Base-by-base conservation (phyloP, 2,329 filamentous ascomycete genomes). In the Ascochyta pisi region DNA sequence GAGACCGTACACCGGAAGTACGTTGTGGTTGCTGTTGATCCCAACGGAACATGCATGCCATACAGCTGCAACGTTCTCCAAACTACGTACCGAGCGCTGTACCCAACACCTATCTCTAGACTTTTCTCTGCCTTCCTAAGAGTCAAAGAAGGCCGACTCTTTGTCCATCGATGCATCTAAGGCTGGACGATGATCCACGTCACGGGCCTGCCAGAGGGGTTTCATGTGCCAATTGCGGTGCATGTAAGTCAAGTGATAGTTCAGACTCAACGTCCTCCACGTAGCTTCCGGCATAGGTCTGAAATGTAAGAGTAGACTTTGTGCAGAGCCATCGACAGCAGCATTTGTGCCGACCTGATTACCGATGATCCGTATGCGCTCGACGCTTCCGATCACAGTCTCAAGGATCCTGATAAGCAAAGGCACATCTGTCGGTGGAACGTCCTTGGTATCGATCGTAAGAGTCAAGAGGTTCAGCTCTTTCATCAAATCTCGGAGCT, bases 401-500 rank as follows among this genome's bases (percentile, higher is more conserved):
- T 42, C 48, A 13, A 74, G 31, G 6, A 68, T 61, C 19, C 61
- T 65, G 15, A 65, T 47, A 8, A 72, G 58, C 57, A 74, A 62
- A 2, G 63, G 58, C 6, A 74, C 22, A 38, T 72, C 64, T 0
- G 35, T 23, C 5, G 26, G 16, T 3, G 60, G 62, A 3, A 72
- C 59, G 4, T 58, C 50, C 16, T 52, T 40, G 7, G 71, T 54
- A 27, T 73, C 66, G 26, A 74, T 53, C 1, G 59, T 67, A 3
- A 74, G 59, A 0, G 60, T 63, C 33, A 47, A 35, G 0, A 74
- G 57, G 31, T 67, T 53, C 12, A 74, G 44, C 16, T 73, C 69
- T 12, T 57, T 54, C 12, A 60, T 61, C 3, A 72, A 54, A 26
- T 71, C 67, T 9, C 64, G 66, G 13, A 74, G 60, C 40, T 74